A percentile compares a stretch with the other conserved stretches of the same genome.
Conservation (phyloP, 805 yeast species). For the Ogataea pini region DNA sequence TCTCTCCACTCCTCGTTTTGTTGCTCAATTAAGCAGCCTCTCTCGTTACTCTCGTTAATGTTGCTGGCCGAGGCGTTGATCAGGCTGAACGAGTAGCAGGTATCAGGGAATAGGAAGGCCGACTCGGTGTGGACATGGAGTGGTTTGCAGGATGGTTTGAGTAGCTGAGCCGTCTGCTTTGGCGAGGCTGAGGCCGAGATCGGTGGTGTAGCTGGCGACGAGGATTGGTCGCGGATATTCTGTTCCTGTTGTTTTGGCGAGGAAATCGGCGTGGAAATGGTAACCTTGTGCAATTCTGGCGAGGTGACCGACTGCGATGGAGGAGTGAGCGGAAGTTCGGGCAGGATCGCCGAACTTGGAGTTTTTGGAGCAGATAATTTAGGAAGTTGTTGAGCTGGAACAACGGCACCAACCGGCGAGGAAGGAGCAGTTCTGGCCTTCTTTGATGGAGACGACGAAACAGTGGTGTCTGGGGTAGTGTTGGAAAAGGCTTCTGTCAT, state of each 20-base stretch:
- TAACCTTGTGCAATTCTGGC: slow-evolving; percentile 16
- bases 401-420: slow-evolving; percentile 23
- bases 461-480: slow-evolving; percentile 12
- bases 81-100: slow-evolving; percentile 37
- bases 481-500: slow-evolving; percentile 13
- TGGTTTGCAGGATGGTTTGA: slow-evolving; percentile 23
- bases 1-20: slow-evolving; percentile 48
- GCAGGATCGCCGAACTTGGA: slow-evolving; percentile 18
- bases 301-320: slow-evolving; percentile 23
- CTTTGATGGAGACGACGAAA: slow-evolving; percentile 20
- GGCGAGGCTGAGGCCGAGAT: slow-evolving; percentile 31
- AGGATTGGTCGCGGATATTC: slow-evolving; percentile 4
- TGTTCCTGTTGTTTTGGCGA: slow-evolving; percentile 8
- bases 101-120: slow-evolving; percentile 36
- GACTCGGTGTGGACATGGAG: slow-evolving; percentile 23
- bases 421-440: slow-evolving; percentile 35
- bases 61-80: slow-evolving; percentile 24
- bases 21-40: slow-evolving; percentile 31
- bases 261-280: slow-evolving; percentile 21
- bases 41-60: slow-evolving; percentile 33
- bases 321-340: slow-evolving; percentile 30
- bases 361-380: slow-evolving; percentile 23
- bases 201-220: slow-evolving; percentile 30
- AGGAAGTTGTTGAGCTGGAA: too few relatives aligned
- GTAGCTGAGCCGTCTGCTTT: slow-evolving; percentile 18